Percentiles rank a stretch among this genome's conserved stretches.
These are phyloP conservation scores for Fraxinus cuspidata DNA, from an alignment of 257 asterid genomes.

Conservation along the genomic window DNA sequence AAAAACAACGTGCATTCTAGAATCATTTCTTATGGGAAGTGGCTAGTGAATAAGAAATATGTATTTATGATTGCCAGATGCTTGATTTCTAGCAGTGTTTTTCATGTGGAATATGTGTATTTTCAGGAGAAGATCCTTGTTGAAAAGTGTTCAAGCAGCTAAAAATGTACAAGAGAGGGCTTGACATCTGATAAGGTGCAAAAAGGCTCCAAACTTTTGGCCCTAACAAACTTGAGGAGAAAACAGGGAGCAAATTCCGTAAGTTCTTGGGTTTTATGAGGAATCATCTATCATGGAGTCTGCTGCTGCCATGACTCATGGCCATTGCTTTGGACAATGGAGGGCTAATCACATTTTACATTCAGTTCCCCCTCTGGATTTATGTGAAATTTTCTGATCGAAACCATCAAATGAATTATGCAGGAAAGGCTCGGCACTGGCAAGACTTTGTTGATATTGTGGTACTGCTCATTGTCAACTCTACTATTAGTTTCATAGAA, in stretches of 20 bases:
- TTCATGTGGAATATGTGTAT: background rate
- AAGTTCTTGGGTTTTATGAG: conserved; percentile 56
- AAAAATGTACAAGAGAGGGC: conserved; percentile 48
- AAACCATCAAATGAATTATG: background rate
- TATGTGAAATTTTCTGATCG: background rate
- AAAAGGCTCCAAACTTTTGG: conserved; percentile 45
- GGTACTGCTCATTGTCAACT: conserved; percentile 70
- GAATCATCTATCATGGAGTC: conserved; percentile 57
- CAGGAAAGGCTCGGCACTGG: conserved; percentile 79
- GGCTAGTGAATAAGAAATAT: background rate
- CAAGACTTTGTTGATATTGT: conserved; percentile 74
- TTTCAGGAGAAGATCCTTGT: conserved; percentile 43
- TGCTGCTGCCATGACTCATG: conserved; percentile 60
- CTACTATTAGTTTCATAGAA: conserved; percentile 80
- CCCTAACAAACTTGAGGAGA: conserved; percentile 52
- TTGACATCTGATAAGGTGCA: conserved; percentile 41
- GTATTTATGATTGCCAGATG: background rate
- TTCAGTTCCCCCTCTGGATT: background rate
- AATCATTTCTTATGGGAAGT: background rate
- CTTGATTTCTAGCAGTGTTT: background rate
- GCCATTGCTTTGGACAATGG: conserved; percentile 69
- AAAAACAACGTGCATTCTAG: background rate
- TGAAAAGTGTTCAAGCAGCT: conserved; percentile 44
- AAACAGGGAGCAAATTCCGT: conserved; percentile 45
- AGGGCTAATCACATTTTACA: conserved; percentile 44